Evolutionary conservation across 768 basidiomycete species (phyloP).

Genomic region (Lyophyllum decastes): DNA sequence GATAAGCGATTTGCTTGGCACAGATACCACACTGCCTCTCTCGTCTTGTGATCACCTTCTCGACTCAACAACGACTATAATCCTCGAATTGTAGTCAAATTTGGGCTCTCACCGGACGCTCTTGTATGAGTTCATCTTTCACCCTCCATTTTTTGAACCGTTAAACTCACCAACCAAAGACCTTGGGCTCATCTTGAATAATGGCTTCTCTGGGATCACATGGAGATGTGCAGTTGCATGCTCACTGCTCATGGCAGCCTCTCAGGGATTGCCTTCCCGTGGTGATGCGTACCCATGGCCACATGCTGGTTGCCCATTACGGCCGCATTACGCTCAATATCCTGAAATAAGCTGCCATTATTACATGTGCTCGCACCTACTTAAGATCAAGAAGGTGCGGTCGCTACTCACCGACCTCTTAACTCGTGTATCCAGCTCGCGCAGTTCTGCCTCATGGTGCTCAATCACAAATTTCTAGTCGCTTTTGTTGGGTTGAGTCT

Average conservation of each 20-base stretch:
- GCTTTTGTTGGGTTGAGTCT: slow-evolving; percentile 10
- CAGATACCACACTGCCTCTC: background rate
- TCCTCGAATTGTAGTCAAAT: background rate
- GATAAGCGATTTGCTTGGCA: background rate
- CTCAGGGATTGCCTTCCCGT: slow-evolving; percentile 1
- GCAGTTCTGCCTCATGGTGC: slow-evolving; percentile 5
- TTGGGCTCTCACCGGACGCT: background rate
- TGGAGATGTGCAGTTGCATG: background rate
- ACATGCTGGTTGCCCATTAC: background rate
- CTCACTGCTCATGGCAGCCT: background rate
- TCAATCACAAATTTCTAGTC: slow-evolving; percentile 6
- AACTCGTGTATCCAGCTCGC: background rate
- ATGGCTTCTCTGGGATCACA: background rate
- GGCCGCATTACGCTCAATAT: slow-evolving; percentile 4
- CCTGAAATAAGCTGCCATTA: background rate
- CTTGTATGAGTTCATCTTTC: background rate
- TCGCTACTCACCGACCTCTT: background rate
- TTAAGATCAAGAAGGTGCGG: slow-evolving; percentile 3
- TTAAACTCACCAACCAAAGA: background rate
- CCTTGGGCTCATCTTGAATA: background rate
- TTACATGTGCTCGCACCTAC: slow-evolving; percentile 5
- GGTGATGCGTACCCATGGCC: background rate
- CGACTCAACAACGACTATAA: background rate
- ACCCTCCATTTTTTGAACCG: background rate
- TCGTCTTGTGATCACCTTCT: background rate